Percentiles rank a stretch among this genome's conserved stretches.
Evolutionary conservation across 108 stramenopile species (phyloP).

Genomic region (Cylindrotheca closterium): DNA sequence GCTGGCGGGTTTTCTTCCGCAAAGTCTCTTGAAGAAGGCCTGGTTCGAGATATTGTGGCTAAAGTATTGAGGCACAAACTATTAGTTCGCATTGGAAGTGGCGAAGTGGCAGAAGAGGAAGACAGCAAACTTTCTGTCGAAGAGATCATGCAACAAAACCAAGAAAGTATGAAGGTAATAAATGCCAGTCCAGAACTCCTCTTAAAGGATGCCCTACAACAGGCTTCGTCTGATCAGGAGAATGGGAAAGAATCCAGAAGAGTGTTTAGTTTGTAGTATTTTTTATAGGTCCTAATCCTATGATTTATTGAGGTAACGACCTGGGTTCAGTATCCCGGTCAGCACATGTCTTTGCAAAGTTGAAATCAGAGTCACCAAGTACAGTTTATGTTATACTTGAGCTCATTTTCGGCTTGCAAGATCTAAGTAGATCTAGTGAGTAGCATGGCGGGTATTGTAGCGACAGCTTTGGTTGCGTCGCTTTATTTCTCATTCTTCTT

Average conservation of each 20-base stretch:
- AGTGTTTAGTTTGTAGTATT: constrained; percentile 1
- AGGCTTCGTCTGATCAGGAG: not conserved
- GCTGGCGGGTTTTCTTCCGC: not conserved
- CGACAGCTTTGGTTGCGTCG: too few species aligned
- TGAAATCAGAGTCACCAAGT: too few species aligned
- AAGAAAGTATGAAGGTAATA: not conserved
- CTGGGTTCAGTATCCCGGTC: too few species aligned
- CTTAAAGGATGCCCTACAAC: not conserved
- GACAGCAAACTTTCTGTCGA: not conserved
- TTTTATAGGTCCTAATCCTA: too few species aligned
- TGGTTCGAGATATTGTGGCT: too few species aligned
- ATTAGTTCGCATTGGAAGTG: not conserved
- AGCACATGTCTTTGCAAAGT: too few species aligned
- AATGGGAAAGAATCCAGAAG: not conserved
- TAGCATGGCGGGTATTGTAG: too few species aligned
- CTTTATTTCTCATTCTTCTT: too few species aligned
- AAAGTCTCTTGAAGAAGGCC: not conserved
- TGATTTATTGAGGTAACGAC: too few species aligned
- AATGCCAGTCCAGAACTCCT: not conserved
- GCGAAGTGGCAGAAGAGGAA: not conserved
- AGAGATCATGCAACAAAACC: not conserved
- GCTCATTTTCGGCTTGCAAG: too few species aligned
- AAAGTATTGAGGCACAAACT: not conserved
- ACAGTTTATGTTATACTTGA: too few species aligned
- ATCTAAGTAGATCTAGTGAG: too few species aligned